These are phyloP conservation scores for Cladochytrium replicatum DNA, from an alignment of 192 early-diverging fungal species.

Conservation along the genomic window DNA sequence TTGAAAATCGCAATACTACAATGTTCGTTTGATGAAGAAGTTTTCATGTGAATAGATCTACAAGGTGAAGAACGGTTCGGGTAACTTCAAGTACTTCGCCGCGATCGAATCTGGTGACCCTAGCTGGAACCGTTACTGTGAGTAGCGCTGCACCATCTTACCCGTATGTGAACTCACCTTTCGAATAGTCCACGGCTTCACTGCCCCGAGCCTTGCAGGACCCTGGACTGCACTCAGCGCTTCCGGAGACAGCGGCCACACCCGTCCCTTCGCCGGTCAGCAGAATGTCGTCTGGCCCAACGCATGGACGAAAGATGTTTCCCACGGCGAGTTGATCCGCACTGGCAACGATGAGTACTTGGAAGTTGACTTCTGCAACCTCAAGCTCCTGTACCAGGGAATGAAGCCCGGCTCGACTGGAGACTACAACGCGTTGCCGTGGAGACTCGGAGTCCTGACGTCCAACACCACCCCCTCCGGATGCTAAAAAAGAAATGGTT, in stretches of 20 bases:
- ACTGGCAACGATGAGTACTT: constrained; percentile 3
- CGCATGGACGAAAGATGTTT: constrained; percentile 5
- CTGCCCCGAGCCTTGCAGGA: no score
- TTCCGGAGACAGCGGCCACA: neutral
- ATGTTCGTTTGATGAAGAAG: no score
- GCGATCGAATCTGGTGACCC: neutral
- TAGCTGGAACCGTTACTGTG: neutral
- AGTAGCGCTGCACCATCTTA: neutral
- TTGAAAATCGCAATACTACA: no score
- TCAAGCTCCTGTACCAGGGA: constrained; percentile 12
- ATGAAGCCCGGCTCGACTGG: neutral
- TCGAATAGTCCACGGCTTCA: no score
- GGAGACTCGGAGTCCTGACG: neutral
- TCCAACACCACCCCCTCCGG: no score
- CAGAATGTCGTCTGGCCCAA: constrained; percentile 9
- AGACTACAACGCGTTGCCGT: neutral
- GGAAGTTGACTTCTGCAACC: constrained; percentile 1
- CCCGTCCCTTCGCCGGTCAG: neutral
- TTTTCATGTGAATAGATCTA: no score
- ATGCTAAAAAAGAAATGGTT: no score
- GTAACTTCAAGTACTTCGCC: neutral
- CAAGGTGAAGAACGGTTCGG: neutral
- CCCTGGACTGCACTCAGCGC: neutral
- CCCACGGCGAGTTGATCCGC: constrained; percentile 11
- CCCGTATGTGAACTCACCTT: no score